These are phyloP conservation scores for Homolaphlyctis polyrhiza DNA, from an alignment of 371 early-diverging fungal genomes.

Conservation along the genomic window DNA sequence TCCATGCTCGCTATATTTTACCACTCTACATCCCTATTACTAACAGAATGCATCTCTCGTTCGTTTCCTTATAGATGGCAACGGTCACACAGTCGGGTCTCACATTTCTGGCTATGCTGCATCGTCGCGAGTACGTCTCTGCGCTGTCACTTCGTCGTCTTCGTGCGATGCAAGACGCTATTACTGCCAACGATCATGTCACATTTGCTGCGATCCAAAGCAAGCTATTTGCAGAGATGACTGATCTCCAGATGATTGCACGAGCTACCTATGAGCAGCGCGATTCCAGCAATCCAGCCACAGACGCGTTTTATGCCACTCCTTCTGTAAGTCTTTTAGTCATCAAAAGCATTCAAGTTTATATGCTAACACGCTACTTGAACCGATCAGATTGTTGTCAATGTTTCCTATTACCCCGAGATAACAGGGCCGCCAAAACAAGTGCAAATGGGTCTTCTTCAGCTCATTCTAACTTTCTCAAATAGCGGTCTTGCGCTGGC, in stretches of 20 bases:
- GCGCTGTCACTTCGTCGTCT: not conserved
- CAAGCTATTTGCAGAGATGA: not conserved
- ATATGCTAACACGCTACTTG: no score
- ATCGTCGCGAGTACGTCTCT: not conserved
- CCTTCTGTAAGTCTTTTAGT: not conserved
- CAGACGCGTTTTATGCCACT: not conserved
- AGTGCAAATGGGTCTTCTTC: not conserved
- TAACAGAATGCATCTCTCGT: no score
- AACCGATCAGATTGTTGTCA: not conserved
- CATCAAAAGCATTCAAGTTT: no score
- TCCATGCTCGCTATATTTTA: no score
- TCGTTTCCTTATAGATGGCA: no score
- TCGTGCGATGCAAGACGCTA: not conserved
- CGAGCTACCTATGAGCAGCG: not conserved
- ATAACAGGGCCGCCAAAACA: not conserved
- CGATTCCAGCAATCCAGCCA: not conserved
- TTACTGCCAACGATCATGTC: not conserved
- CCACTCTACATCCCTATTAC: no score
- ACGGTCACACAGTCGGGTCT: not conserved
- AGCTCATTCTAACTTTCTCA: not conserved
- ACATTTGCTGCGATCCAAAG: not conserved
- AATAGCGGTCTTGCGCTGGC: not conserved
- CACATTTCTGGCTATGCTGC: not conserved
- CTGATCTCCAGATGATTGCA: not conserved
- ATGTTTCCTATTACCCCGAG: not conserved